These are phyloP conservation scores for Xanthoconium stramineum DNA, from an alignment of 768 basidiomycete genomes.

Conservation along the genomic window DNA sequence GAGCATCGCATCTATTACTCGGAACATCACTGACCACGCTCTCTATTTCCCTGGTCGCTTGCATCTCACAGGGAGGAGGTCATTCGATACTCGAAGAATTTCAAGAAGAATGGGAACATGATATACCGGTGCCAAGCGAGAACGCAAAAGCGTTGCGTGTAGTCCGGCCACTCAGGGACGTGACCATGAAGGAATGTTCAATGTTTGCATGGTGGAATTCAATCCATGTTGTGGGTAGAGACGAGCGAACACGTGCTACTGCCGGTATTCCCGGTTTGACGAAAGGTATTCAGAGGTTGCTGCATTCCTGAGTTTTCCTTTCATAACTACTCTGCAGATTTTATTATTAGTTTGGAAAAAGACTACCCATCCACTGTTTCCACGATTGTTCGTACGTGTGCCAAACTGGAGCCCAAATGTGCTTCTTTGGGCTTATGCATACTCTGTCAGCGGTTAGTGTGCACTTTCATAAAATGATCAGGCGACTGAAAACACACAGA, in stretches of 20 bases:
- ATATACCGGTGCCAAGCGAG: slow-evolving; percentile 3
- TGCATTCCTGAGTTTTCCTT: not conserved
- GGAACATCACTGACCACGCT: slow-evolving; percentile 79
- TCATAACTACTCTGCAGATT: slow-evolving; percentile 44
- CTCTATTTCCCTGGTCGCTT: slow-evolving; percentile 70
- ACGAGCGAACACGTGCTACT: slow-evolving; percentile 42
- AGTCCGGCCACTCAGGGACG: slow-evolving; percentile 65
- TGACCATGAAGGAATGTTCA: slow-evolving; percentile 77
- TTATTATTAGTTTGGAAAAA: slow-evolving; percentile 74
- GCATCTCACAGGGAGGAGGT: slow-evolving; percentile 74
- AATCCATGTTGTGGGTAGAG: slow-evolving; percentile 50
- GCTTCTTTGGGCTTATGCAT: slow-evolving; percentile 47
- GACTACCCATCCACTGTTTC: slow-evolving; percentile 88
- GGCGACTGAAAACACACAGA: slow-evolving; percentile 33
- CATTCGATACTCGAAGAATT: slow-evolving; percentile 65
- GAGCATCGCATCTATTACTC: slow-evolving; percentile 73
- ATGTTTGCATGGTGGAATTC: slow-evolving; percentile 75
- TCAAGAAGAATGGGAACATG: slow-evolving; percentile 65
- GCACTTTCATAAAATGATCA: not conserved
- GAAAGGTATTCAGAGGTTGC: slow-evolving; percentile 45
- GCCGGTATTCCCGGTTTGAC: slow-evolving; percentile 66
- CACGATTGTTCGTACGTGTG: slow-evolving; percentile 76
- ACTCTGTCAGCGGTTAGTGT: slow-evolving; percentile 60
- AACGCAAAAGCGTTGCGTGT: slow-evolving; percentile 40
- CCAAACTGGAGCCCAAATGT: slow-evolving; percentile 69